These are phyloP conservation scores for Fusarium austroafricanum DNA, from an alignment of 2,329 filamentous ascomycete genomes.

Conservation along the genomic window DNA sequence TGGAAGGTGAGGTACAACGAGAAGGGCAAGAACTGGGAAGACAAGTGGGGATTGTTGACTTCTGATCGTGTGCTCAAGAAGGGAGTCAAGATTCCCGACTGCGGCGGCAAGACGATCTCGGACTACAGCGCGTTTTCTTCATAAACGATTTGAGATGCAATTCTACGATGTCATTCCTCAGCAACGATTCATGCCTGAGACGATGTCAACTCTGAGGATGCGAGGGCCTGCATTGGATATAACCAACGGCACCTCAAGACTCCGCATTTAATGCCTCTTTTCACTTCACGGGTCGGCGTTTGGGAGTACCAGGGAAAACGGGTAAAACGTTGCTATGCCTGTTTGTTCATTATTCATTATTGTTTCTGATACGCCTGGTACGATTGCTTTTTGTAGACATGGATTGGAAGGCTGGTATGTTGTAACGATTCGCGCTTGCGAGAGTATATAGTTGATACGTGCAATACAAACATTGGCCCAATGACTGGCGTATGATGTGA, in stretches of 20 bases:
- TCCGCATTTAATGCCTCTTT: conserved; percentile 27
- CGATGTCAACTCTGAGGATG: conserved; percentile 10
- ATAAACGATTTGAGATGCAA: conserved; percentile 12
- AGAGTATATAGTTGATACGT: conserved; percentile 36
- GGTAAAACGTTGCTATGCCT: conserved; percentile 32
- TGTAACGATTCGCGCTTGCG: conserved; percentile 16
- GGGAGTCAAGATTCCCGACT: conserved; percentile 88
- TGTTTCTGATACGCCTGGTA: conserved; percentile 18
- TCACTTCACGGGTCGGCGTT: conserved; percentile 30
- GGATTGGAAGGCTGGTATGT: conserved; percentile 6
- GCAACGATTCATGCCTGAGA: conserved; percentile 9
- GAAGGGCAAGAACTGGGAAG: conserved; percentile 82
- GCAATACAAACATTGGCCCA: conserved; percentile 6
- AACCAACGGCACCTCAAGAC: conserved; percentile 8
- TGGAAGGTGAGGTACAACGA: conserved; percentile 87
- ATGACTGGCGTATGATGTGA: not conserved
- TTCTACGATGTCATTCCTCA: not conserved
- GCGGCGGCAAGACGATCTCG: conserved; percentile 75
- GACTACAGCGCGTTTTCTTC: conserved; percentile 27
- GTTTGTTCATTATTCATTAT: not conserved
- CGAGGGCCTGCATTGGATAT: conserved; percentile 28
- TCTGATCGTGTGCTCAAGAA: conserved; percentile 84
- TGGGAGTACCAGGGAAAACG: conserved; percentile 20
- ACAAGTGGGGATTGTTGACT: conserved; percentile 95
- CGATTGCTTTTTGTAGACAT: conserved; percentile 15